Evolutionary conservation across 495 filamentous ascomycete genomes (phyloP).

Genomic region (Neurospora cerealis): DNA sequence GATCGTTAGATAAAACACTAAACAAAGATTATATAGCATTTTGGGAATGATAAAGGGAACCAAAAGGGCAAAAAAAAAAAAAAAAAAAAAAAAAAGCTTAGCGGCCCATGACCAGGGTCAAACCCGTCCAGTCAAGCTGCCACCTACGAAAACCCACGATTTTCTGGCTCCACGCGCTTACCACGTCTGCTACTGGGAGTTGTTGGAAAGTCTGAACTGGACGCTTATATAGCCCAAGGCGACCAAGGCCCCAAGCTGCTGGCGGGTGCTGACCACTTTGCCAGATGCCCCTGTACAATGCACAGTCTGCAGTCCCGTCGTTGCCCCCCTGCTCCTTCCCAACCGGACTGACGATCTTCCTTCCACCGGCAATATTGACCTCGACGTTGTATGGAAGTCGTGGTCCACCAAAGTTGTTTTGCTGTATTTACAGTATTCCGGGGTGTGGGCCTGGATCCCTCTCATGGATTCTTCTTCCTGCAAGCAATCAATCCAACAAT

Average conservation of each 20-base stretch:
- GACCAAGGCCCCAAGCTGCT: neutral
- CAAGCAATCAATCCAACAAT: neutral
- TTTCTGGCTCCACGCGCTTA: neutral
- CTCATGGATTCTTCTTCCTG: neutral
- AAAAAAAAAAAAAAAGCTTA: neutral
- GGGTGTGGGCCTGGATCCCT: neutral
- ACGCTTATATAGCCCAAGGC: neutral
- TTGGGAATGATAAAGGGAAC: neutral
- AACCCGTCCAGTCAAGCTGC: neutral
- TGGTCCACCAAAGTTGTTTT: neutral
- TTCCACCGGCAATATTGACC: neutral
- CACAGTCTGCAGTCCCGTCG: neutral
- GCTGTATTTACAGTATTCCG: neutral
- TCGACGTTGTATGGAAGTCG: neutral
- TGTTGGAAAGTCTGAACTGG: neutral
- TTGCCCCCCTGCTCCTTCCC: neutral
- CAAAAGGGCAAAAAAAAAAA: neutral
- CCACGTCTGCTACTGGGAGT: neutral
- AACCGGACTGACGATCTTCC: neutral
- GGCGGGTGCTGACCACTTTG: neutral
- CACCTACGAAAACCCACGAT: neutral
- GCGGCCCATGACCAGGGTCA: neutral
- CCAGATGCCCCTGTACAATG: neutral
- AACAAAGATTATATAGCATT: accelerated
- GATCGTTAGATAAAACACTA: no score